Percentiles rank a stretch among this genome's conserved stretches.
These are phyloP conservation scores for Spirogloea muscicola DNA, from an alignment of 139 green algal genomes.

Conservation along the genomic window DNA sequence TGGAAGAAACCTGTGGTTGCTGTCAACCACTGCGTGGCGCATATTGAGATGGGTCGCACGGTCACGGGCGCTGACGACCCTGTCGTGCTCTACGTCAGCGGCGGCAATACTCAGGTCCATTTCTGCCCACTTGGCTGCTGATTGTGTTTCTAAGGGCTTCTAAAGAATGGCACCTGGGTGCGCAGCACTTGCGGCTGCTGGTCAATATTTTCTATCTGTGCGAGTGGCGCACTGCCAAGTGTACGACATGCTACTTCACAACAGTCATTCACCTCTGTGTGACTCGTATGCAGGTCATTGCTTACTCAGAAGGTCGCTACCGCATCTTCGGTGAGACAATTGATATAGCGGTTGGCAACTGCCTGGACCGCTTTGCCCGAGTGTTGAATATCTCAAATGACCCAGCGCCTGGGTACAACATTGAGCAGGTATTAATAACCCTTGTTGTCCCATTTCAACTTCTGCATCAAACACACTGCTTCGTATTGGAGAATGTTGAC, in stretches of 20 bases:
- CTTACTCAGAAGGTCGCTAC: conserved; percentile 75
- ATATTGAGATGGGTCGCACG: conserved; percentile 90
- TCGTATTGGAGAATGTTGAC: no score
- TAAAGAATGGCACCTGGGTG: no score
- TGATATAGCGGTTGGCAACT: conserved; percentile 90
- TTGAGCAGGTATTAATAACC: conserved; percentile 86
- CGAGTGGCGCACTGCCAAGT: no score
- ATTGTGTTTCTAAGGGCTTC: no score
- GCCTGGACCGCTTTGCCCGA: conserved; percentile 81
- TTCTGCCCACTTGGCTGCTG: no score
- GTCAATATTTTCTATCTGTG: no score
- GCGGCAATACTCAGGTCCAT: conserved; percentile 80
- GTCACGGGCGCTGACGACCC: conserved; percentile 79
- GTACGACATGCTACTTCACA: no score
- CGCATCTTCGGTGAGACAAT: conserved; percentile 94
- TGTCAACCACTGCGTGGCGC: conserved; percentile 86
- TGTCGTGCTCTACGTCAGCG: conserved; percentile 86
- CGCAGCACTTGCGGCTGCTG: no score
- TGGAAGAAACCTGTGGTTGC: conserved; percentile 63
- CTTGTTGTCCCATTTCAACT: no score
- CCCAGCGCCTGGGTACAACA: conserved; percentile 82
- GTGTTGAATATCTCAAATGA: conserved; percentile 60
- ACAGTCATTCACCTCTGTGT: no score
- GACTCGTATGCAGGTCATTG: conserved; percentile 85
- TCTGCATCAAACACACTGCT: no score